Conservation (phyloP, 805 yeast genomes). For the Saturnispora sekii region DNA sequence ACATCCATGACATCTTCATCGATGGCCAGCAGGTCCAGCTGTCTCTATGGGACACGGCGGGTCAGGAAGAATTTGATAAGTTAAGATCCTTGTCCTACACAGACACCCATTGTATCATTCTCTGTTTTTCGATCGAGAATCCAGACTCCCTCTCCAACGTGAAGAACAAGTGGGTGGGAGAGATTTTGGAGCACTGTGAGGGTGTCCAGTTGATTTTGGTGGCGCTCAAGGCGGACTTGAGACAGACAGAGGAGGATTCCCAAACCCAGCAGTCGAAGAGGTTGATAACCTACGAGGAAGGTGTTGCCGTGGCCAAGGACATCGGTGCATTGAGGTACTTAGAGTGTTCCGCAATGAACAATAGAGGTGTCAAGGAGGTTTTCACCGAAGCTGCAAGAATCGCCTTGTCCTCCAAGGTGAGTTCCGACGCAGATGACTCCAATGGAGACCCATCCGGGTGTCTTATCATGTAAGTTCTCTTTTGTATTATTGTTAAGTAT, state of each 20-base stretch:
- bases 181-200: conserved; percentile 92
- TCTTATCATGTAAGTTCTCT: neutral
- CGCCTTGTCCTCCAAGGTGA: conserved; percentile 75
- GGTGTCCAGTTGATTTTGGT: conserved; percentile 91
- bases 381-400: conserved; percentile 98
- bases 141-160: conserved; percentile 92
- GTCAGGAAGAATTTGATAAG: conserved; percentile 96
- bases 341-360: conserved; percentile 94
- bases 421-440: conserved; percentile 29
- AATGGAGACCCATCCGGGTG: neutral
- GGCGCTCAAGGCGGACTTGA: conserved; percentile 88
- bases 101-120: conserved; percentile 95
- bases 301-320: conserved; percentile 81
- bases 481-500: conserved; percentile 1
- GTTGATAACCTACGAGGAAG: conserved; percentile 84
- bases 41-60: conserved; percentile 98
- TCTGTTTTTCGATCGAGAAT: conserved; percentile 91
- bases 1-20: conserved; percentile 92
- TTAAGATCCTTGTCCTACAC: conserved; percentile 85
- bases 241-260: conserved; percentile 45
- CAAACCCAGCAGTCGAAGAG: conserved; percentile 29
- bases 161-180: conserved; percentile 94
- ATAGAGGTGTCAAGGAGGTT: conserved; percentile 98
- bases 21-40: conserved; percentile 89
- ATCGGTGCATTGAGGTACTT: conserved; percentile 91